Conservation (phyloP, 768 basidiomycete species). For the Xerocomellus chrysenteron region DNA sequence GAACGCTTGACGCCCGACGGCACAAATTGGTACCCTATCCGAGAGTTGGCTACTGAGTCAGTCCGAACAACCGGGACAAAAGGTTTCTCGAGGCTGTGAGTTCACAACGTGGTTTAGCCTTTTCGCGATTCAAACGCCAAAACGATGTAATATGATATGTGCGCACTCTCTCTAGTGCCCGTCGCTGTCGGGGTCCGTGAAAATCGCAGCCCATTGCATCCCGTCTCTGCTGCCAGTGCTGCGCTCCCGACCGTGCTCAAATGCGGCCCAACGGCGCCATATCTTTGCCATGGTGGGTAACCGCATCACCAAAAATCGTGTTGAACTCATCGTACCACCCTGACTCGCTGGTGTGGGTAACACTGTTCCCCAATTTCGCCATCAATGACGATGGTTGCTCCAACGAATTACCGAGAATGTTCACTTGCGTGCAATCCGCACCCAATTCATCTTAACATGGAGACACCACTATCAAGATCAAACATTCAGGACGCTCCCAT, state of each 20-base stretch:
- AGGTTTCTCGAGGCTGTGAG: not conserved
- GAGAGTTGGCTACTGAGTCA: not conserved
- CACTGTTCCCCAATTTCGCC: not conserved
- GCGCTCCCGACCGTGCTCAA: not conserved
- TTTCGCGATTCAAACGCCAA: conserved; percentile 2
- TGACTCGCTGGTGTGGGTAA: not conserved
- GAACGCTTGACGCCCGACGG: not conserved
- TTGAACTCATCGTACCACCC: not conserved
- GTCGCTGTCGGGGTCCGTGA: not conserved
- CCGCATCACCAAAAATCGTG: not conserved
- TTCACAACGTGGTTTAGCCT: conserved; percentile 27
- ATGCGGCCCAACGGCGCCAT: not conserved
- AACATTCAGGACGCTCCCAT: conserved; percentile 7
- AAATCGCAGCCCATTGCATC: not conserved
- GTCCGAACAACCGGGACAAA: not conserved
- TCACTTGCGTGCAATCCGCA: conserved; percentile 5
- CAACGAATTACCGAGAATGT: conserved; percentile 7
- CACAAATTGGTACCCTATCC: not conserved
- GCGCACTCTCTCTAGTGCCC: not conserved
- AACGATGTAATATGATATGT: not conserved
- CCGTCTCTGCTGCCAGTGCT: not conserved
- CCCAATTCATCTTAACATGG: not conserved
- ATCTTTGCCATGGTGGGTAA: not conserved
- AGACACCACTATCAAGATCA: conserved; percentile 12
- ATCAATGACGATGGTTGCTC: not conserved